Base-by-base conservation (phyloP, 2,329 filamentous ascomycete genomes). In the Hymenoscyphus scutula region DNA sequence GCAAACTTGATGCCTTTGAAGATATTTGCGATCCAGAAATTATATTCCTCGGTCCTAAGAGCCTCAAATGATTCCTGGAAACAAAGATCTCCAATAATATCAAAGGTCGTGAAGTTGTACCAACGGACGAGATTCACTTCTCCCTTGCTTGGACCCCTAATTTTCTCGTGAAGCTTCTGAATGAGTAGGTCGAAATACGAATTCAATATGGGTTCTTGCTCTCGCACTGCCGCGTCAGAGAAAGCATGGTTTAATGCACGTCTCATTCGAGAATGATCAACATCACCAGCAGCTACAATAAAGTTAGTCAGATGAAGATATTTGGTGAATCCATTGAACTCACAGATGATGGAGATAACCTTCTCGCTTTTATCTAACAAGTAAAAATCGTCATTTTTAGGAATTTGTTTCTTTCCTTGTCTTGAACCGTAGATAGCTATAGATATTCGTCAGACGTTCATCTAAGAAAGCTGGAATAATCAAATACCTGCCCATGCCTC, bases 61-160 rank as follows among this genome's bases (percentile, higher is more conserved):
- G 69, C 72, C 8, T 69, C 70, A 65, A 77, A 78, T 1, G 76
- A 73, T 60, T 78, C 75, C 5, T 77, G 78, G 64, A 80, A 80
- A 0, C 77, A 73, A 45, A 80, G 71, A 62, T 79, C 77, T 27
- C 77, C 77, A 51, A 77, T 72, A 8, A 64, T 38, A 58, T 66
- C 64, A 53, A 64, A 66, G 23, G 55, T 59, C 19, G 56, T 60
- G 41, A 62, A 62, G 23, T 64, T 58, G 37, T 60, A 65, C 60
- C 62, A 66, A 11, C 55, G 32, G 8, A 60, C 53, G 19, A 63
- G 55, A 30, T 63, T 53, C 1, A 63, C 53, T 7, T 56, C 34
- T 10, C 58, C 61, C 25, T 56, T 10, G 2, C 32, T 30, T 2
- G 53, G 25, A 23, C 60, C 54, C 6, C 30, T 19, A 23, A 51